These are phyloP conservation scores for Vitis vinifera DNA, from an alignment of 164 flowering plant species.

Conservation along the genomic window DNA sequence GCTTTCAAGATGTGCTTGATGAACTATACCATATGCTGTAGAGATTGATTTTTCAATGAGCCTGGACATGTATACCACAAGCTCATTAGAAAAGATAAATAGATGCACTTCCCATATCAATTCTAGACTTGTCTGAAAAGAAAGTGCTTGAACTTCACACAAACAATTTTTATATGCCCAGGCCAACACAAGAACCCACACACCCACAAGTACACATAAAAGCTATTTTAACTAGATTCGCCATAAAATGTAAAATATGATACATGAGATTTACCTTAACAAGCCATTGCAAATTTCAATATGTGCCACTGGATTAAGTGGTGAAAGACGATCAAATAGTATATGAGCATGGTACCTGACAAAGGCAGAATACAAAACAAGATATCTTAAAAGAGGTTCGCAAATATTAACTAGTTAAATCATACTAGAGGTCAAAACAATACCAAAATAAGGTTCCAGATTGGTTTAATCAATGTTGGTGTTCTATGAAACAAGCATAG, in stretches of 20 bases:
- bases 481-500: not conserved
- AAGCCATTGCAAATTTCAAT: conserved; percentile 71
- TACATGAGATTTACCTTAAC: conserved; percentile 61
- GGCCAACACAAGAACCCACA: not conserved
- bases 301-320: conserved; percentile 89
- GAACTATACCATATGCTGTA: conserved; percentile 51
- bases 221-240: not conserved
- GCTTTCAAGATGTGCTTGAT: conserved; percentile 42
- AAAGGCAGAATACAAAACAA: conserved; percentile 8
- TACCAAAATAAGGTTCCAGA: not conserved
- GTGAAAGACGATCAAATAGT: conserved; percentile 77
- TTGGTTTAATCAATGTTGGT: no score
- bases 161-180: no score
- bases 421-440: not conserved
- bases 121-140: not conserved
- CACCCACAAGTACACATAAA: not conserved
- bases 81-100: conserved; percentile 1
- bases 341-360: conserved; percentile 86
- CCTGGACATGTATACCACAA: conserved; percentile 39
- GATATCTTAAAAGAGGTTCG: not conserved
- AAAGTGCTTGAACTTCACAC: no score
- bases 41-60: conserved; percentile 77
- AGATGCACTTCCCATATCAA: not conserved
- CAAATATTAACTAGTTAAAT: not conserved
- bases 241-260: not conserved